A percentile compares a stretch with the other conserved stretches of the same genome.
phyloP scores from a whole-genome alignment of 225 moss, liverwort and hornwort genomes.

The Ulota crispa region DNA sequence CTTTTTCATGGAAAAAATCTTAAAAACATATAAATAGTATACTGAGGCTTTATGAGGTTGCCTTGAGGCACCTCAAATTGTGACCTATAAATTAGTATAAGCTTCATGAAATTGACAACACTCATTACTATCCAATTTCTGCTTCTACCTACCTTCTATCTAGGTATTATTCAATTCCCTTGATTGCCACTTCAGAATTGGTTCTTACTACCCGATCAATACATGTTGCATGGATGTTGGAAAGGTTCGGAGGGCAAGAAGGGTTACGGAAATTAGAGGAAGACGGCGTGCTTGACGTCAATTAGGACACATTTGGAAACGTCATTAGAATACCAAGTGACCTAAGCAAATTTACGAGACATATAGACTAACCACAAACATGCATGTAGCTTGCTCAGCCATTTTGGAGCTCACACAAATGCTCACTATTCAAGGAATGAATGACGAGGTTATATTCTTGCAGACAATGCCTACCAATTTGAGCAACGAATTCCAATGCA shows the following conservation, averaged over 20 bases:
- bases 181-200: neutral
- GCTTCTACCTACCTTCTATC: no score
- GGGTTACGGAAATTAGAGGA: slow-evolving; percentile 73
- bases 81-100: no score
- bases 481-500: slow-evolving; percentile 57
- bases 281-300: slow-evolving; percentile 75
- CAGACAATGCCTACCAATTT: slow-evolving; percentile 62
- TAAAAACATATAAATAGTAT: no score
- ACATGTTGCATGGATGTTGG: slow-evolving; percentile 43
- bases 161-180: no score
- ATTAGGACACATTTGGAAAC: slow-evolving; percentile 62
- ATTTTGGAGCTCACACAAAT: slow-evolving; percentile 67
- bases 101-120: no score
- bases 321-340: slow-evolving; percentile 72
- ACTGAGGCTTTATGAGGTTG: no score
- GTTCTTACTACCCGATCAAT: slow-evolving; percentile 25
- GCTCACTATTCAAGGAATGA: slow-evolving; percentile 55
- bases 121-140: no score
- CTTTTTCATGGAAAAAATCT: no score
- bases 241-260: slow-evolving; percentile 64
- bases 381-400: slow-evolving; percentile 64
- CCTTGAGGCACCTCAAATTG: no score
- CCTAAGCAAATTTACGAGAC: slow-evolving; percentile 67
- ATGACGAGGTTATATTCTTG: slow-evolving; percentile 54
- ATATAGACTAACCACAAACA: slow-evolving; percentile 80